phyloP scores from a whole-genome alignment of 441 rosid species.

The Biscutella laevigata region DNA sequence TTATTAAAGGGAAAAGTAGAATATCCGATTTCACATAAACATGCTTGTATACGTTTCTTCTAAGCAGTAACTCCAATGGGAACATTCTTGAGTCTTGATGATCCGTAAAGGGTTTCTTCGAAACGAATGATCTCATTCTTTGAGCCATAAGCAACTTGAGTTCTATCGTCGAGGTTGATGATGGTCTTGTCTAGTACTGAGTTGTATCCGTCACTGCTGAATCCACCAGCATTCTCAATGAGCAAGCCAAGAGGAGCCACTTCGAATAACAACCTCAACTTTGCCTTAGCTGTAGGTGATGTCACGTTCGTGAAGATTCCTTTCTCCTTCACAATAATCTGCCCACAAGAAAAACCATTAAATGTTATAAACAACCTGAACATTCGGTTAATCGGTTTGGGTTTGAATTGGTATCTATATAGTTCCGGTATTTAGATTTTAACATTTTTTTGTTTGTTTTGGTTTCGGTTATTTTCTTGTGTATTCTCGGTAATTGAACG shows the following conservation, averaged over 20 bases:
- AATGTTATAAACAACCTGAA: too few relatives aligned
- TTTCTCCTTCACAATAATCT: constrained; percentile 95
- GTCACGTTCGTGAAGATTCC: constrained; percentile 86
- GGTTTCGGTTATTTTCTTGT: too few relatives aligned
- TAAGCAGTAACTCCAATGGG: constrained; percentile 79
- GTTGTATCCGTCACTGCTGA: constrained; percentile 75
- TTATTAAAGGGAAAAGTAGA: background rate
- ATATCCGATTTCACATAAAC: constrained; percentile 13
- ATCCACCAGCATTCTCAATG: constrained; percentile 89
- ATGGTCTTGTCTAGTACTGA: constrained; percentile 81
- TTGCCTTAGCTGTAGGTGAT: constrained; percentile 81
- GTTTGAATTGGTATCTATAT: too few relatives aligned
- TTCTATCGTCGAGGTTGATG: constrained; percentile 67
- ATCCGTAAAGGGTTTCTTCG: constrained; percentile 74
- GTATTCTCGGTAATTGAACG: too few relatives aligned
- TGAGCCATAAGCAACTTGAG: constrained; percentile 95
- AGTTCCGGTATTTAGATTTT: too few relatives aligned
- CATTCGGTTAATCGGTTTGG: too few relatives aligned
- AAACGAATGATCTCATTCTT: constrained; percentile 86
- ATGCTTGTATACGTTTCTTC: background rate
- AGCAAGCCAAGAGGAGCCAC: constrained; percentile 87
- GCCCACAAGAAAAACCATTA: background rate
- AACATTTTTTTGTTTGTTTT: too few relatives aligned
- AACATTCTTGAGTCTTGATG: constrained; percentile 70
- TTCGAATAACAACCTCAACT: constrained; percentile 87